Evolutionary conservation across 306 rosid genomes (phyloP).

Genomic region (Begonia masoniana): DNA sequence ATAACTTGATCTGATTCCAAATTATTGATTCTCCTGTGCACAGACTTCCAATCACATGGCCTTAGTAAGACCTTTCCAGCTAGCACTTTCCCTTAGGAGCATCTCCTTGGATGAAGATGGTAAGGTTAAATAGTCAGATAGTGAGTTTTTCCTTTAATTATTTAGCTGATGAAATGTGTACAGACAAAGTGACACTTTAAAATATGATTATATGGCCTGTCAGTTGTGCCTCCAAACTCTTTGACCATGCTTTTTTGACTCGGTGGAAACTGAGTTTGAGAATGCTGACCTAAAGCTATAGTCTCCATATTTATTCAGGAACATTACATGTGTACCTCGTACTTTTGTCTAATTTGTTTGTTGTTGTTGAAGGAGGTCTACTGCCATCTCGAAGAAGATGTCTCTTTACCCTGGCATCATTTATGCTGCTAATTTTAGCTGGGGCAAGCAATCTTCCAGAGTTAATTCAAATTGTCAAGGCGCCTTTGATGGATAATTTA

Average conservation of each 20-base stretch:
- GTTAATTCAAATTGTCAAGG: conserved; percentile 57
- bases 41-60: conserved; percentile 71
- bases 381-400: conserved; percentile 80
- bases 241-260: too few species aligned
- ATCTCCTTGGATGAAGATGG: conserved; percentile 64
- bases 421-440: conserved; percentile 79
- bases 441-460: conserved; percentile 49
- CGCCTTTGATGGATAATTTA: conserved; percentile 30
- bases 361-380: conserved; percentile 46
- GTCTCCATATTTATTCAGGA: too few species aligned
- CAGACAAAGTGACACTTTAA: too few species aligned
- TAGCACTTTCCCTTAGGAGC: conserved; percentile 68
- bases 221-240: too few species aligned
- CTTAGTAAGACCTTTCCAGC: conserved; percentile 81
- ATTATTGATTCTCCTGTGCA: background rate
- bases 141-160: too few species aligned
- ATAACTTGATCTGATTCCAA: too few species aligned
- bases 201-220: too few species aligned
- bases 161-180: too few species aligned
- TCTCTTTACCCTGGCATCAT: conserved; percentile 68
- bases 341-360: conserved; percentile 5
- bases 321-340: too few species aligned
- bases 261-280: too few species aligned
- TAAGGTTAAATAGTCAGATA: conserved; percentile 10
- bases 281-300: too few species aligned